A percentile compares a stretch with the other conserved stretches of the same genome.
These are phyloP conservation scores for Cicer cuneatum DNA, from an alignment of 306 rosid species.

Conservation along the genomic window DNA sequence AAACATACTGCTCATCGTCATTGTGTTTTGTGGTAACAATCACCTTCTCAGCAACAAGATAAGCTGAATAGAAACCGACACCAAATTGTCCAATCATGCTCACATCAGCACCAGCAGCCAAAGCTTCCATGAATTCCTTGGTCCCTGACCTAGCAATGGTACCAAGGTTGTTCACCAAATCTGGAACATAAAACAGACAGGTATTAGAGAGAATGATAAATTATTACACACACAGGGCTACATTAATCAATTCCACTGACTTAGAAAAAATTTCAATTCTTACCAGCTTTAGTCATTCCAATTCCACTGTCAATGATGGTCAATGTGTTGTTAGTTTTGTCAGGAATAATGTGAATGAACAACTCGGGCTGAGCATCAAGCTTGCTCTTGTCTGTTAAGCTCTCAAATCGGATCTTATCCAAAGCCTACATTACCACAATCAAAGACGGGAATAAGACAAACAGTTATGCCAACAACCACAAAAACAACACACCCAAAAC, in stretches of 20 bases:
- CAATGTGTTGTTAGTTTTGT: slow-evolving; percentile 73
- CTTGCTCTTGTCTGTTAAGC: slow-evolving; percentile 95
- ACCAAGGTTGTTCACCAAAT: slow-evolving; percentile 94
- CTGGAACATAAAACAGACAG: slow-evolving; percentile 44
- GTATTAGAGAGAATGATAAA: background rate
- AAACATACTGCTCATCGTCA: slow-evolving; percentile 92
- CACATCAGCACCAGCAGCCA: slow-evolving; percentile 98
- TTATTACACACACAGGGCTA: background rate
- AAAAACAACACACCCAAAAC: background rate
- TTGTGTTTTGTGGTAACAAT: slow-evolving; percentile 88
- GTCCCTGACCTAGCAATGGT: slow-evolving; percentile 99
- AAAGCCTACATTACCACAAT: slow-evolving; percentile 58
- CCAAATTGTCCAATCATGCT: slow-evolving; percentile 99
- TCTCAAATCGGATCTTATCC: slow-evolving; percentile 87
- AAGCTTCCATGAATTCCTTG: slow-evolving; percentile 96
- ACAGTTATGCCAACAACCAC: background rate
- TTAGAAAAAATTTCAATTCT: background rate
- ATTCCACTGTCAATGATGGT: slow-evolving; percentile 91
- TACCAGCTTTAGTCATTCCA: slow-evolving; percentile 99
- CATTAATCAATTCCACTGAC: background rate
- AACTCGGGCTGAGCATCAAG: slow-evolving; percentile 91
- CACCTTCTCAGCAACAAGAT: slow-evolving; percentile 90
- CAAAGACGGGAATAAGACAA: background rate
- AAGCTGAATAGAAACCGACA: slow-evolving; percentile 96
- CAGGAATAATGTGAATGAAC: slow-evolving; percentile 85